Base-by-base conservation (phyloP, 1,139 yeast species). In the Magnusiomyces magnusii region DNA sequence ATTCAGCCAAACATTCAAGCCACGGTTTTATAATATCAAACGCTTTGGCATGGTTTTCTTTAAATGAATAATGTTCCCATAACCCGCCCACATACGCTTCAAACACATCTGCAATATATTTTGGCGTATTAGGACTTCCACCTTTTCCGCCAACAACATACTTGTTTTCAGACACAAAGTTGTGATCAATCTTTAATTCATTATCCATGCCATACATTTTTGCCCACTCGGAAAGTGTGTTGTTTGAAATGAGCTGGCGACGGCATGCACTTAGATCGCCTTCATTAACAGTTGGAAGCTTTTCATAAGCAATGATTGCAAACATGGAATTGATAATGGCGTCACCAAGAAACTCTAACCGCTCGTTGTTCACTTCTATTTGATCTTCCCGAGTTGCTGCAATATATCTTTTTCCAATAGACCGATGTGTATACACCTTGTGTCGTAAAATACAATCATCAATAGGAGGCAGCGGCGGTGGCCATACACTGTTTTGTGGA, bases 301-400 rank as follows among this genome's bases (percentile, higher is more conserved):
- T 74, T 41, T 80, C 77, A 67, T 80, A 90, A 23, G 90, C 77
- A 55, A 90, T 78, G 62, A 82, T 76, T 0, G 97, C 86, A 55
- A 88, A 84, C 53, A 86, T 76, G 61, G 82, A 82, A 68, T 91
- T 89, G 63, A 93, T 76, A 23, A 91, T 82, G 0, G 98, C 85
- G 73, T 95, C 99, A 24, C 99, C 99, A 51, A 91, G 75, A 69
- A 91, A 95, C 73, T 95, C 99, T 47, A 93, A 77, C 57, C 99
- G 79, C 75, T 95, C 99, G 71, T 93, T 91, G 68, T 91, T 93
- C 1, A 84, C 75, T 54, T 79, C 76, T 28, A 86, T 76, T 59
- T 82, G 76, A 63, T 87, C 93, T 1, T 76, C 73, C 57, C 79
- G 81, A 13, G 81, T 76, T 56, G 86, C 71, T 66, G 83, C 61